phyloP scores from a whole-genome alignment of 805 yeast species.

The Hermanozyma aechmeae region DNA sequence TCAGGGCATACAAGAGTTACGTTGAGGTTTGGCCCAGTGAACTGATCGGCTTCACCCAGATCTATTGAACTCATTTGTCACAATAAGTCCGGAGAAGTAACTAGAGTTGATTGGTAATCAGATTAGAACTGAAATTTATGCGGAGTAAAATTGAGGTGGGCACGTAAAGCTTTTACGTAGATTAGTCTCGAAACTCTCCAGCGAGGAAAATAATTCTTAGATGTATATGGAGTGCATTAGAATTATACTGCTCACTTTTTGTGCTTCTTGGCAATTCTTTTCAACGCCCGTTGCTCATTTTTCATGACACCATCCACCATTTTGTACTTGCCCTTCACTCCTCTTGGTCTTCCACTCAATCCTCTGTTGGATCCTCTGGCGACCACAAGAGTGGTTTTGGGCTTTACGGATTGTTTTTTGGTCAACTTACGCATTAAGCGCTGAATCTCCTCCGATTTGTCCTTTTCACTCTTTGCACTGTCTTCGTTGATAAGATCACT shows the following conservation, averaged over 20 bases:
- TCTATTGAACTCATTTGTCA: background rate
- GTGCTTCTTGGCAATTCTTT: conserved; percentile 80
- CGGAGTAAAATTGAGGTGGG: too few relatives aligned
- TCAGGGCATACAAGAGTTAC: conserved; percentile 92
- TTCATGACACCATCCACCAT: conserved; percentile 98
- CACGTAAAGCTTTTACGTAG: too few relatives aligned
- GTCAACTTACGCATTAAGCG: conserved; percentile 74
- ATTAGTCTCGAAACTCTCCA: too few relatives aligned
- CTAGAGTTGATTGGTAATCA: too few relatives aligned
- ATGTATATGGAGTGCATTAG: too few relatives aligned
- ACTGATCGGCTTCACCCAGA: conserved; percentile 3
- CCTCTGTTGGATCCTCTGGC: conserved; percentile 84
- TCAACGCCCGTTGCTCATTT: conserved; percentile 92
- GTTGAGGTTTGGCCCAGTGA: conserved; percentile 71
- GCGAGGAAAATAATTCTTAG: too few relatives aligned
- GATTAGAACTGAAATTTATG: too few relatives aligned
- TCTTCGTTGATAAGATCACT: conserved; percentile 88
- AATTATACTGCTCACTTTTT: conserved; percentile 31
- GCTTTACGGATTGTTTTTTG: conserved; percentile 62
- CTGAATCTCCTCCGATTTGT: conserved; percentile 88
- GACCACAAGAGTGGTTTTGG: conserved; percentile 80
- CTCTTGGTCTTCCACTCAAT: conserved; percentile 90
- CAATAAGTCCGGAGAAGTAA: too few relatives aligned
- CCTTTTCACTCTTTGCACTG: conserved; percentile 77
- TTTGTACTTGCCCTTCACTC: conserved; percentile 94